These are phyloP conservation scores for Phylloporus sp. DNA, from an alignment of 768 basidiomycete species.

Conservation along the genomic window DNA sequence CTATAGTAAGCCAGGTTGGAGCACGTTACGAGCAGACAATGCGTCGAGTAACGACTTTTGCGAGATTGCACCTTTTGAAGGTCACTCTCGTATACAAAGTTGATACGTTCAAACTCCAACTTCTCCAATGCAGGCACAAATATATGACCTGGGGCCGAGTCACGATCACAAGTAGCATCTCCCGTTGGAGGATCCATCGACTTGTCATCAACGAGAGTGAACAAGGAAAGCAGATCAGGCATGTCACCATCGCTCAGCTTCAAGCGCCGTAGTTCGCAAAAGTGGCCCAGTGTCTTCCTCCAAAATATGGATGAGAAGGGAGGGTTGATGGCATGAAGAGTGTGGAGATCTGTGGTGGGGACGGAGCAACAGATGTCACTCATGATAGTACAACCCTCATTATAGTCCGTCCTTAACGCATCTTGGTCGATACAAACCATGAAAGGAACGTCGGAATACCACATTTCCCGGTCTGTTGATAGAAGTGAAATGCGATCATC, in stretches of 20 bases:
- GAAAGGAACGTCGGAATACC: slow-evolving; percentile 2
- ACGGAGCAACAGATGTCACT: background rate
- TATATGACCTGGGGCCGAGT: no score
- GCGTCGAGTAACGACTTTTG: background rate
- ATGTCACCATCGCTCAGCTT: background rate
- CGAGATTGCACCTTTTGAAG: background rate
- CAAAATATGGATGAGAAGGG: background rate
- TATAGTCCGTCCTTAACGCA: background rate
- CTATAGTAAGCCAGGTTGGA: background rate
- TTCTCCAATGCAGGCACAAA: background rate
- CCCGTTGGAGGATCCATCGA: background rate
- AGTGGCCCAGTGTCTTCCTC: background rate
- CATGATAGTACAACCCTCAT: background rate
- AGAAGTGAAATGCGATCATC: background rate
- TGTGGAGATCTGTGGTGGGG: background rate
- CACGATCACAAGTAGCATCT: background rate
- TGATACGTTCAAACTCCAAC: background rate
- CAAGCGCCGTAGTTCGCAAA: background rate
- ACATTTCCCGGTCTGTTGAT: background rate
- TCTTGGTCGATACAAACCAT: background rate
- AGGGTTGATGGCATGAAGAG: background rate
- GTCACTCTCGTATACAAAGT: background rate
- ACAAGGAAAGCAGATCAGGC: background rate
- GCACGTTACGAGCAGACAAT: background rate
- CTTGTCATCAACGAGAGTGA: background rate